A percentile compares a stretch with the other conserved stretches of the same genome.
phyloP scores from a whole-genome alignment of 352 stramenopile genomes.

The Phytopythium ostracodes region DNA sequence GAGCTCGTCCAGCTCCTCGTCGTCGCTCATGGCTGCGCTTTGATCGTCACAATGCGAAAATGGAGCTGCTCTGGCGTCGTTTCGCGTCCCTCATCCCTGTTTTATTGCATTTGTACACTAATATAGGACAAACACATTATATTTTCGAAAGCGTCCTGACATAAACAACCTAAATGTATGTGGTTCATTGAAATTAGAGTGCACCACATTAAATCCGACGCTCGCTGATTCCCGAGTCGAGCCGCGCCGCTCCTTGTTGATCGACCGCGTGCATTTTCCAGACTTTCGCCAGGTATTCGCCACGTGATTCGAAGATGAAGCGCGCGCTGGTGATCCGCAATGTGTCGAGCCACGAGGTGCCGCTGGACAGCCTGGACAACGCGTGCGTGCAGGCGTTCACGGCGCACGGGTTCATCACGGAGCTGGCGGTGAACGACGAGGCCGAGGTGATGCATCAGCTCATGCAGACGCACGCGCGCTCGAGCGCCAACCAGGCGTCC shows the following conservation, averaged over 20 bases:
- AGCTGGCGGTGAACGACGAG: constrained; percentile 63
- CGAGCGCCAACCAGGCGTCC: constrained; percentile 12
- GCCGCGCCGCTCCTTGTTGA: too few species aligned
- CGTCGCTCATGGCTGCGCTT: constrained; percentile 35
- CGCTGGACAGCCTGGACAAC: constrained; percentile 70
- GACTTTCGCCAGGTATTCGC: not conserved
- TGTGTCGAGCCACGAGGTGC: constrained; percentile 64
- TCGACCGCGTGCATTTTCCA: too few species aligned
- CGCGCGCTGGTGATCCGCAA: constrained; percentile 75
- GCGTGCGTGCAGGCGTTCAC: constrained; percentile 69
- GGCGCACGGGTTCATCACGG: constrained; percentile 64
- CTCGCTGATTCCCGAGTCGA: too few species aligned
- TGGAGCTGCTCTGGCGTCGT: constrained; percentile 13
- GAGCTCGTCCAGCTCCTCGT: constrained; percentile 72
- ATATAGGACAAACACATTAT: not conserved
- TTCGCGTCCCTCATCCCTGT: constrained; percentile 12
- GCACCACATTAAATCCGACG: not conserved
- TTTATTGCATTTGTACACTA: not conserved
- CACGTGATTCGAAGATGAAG: constrained; percentile 39
- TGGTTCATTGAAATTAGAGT: not conserved
- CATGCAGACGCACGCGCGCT: constrained; percentile 42
- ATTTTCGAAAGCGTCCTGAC: not conserved
- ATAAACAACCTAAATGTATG: not conserved
- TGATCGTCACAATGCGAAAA: not conserved
- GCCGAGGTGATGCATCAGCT: constrained; percentile 51